Evolutionary conservation across 2,329 filamentous ascomycete species (phyloP), one percentile per base, ranked within the genome.

Genomic region (Fusarium stilboides): DNA sequence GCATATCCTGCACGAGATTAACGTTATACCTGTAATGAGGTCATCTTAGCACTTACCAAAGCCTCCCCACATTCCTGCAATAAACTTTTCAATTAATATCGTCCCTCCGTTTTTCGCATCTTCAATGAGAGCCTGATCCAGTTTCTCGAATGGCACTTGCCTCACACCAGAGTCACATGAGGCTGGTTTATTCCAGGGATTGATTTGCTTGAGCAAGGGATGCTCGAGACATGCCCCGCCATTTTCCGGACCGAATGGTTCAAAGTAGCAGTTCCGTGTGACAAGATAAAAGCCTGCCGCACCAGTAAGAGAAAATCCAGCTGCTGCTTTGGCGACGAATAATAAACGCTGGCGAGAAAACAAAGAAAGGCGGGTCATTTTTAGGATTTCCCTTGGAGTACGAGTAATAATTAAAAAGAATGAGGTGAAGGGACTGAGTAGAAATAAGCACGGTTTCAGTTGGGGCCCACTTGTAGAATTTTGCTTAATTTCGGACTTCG

Each of bases 121-220:
- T 5, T 71, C 44, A 3, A 72, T 8, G 3, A 74, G 22, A 1
- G 34, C 28, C 3, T 34, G 40, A 9, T 61, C 54, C 1, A 74
- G 15, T 8, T 55, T 47, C 0, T 52, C 34, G 6, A 71, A 68
- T 2, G 67, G 44, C 1, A 72, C 56, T 6, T 55, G 61, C 4
- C 67, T 59, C 9, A 74, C 69, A 3, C 69, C 71, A 1, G 65
- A 74, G 20, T 74, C 71, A 8, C 63, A 39, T 1, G 67, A 69
- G 0, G 40, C 46, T 1, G 71, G 66, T 10, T 74, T 74, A 8
- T 74, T 63, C 57, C 66, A 68, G 1, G 69, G 71, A 17, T 74
- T 74, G 1, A 57, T 63, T 19, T 69, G 45, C 26, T 57, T 65
- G 2, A 74, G 26, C 1, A 71, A 17, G 0, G 71, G 44, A 34